Evolutionary conservation across 1,284 basidiomycete genomes (phyloP).

Genomic region (Rhodotorula sp.): DNA sequence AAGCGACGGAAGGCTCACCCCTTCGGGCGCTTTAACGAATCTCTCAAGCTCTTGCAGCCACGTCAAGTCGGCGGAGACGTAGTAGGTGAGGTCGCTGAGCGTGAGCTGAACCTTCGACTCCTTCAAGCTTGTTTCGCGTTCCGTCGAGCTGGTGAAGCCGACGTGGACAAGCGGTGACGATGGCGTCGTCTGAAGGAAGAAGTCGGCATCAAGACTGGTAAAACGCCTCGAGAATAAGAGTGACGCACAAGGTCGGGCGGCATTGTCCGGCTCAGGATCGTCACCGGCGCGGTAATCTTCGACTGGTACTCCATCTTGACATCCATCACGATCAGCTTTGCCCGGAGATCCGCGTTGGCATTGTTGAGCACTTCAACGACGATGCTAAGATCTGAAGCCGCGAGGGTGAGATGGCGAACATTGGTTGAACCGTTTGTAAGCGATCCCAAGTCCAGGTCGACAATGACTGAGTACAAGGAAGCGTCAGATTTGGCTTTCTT

Average conservation of each 20-base stretch:
- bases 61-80: slow-evolving; percentile 61
- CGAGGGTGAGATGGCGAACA: neutral
- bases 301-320: slow-evolving; percentile 60
- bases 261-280: slow-evolving; percentile 9
- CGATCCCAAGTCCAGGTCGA: slow-evolving; percentile 56
- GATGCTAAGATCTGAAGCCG: slow-evolving; percentile 63
- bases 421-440: neutral
- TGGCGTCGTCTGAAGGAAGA: slow-evolving; percentile 43
- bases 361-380: slow-evolving; percentile 60
- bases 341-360: slow-evolving; percentile 44
- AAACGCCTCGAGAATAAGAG: slow-evolving; percentile 28
- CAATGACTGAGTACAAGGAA: neutral
- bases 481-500: neutral
- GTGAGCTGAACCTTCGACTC: slow-evolving; percentile 71
- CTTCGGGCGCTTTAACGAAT: slow-evolving; percentile 72
- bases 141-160: slow-evolving; percentile 64
- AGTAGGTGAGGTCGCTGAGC: slow-evolving; percentile 66
- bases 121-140: slow-evolving; percentile 68
- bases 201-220: slow-evolving; percentile 33
- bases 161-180: slow-evolving; percentile 58
- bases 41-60: slow-evolving; percentile 65
- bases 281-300: slow-evolving; percentile 74
- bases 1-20: slow-evolving; percentile 13
- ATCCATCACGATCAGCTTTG: slow-evolving; percentile 75
- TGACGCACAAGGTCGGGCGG: slow-evolving; percentile 21